Evolutionary conservation across 139 green algal species (phyloP), one percentile per base, ranked within the genome.

Genomic region (Coccomyxa sp.): DNA sequence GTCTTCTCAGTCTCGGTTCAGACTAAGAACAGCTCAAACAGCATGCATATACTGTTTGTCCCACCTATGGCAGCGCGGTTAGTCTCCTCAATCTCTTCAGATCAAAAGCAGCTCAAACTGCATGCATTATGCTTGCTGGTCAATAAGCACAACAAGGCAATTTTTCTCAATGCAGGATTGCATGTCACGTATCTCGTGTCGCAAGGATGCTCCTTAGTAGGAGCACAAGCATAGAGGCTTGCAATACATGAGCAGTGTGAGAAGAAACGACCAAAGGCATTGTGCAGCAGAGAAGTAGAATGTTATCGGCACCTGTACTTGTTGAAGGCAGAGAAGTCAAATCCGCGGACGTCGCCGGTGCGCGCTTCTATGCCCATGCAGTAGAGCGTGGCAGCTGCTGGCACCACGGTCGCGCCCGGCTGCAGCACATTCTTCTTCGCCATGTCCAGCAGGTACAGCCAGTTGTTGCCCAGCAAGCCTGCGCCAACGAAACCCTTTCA

Each of bases 291-390:
- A 71, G 63, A 71, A 71, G 63, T 11, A 71, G 63, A 9, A 9
- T 9, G 18, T 21, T 25, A 1, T 71, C 63, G 74, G n/a, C 60
- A 92, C 87, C 93, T 86, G 88, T 94, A 95, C 63, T 91, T 94
- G 85, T 97, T 90, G 75, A 96, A 79, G 12, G 79, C n/a, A 0
- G 82, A 85, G 67, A 97, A 79, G 32, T 95, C 86, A 17, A 95
- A 91, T 11, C 92, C 92, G 30, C 75, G n/a, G 10, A 94, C 86
- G 3, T 81, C 18, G 13, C 58, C 59, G 0, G 88, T 91, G 1
- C 87, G 67, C 66, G 87, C 81, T 89, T 97, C 91, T 31, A 97
- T 74, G 23, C 93, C 94, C 90, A 96, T 93, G 79, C 81, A 92
- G 79, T 94, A 97, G 21, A 97, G 60, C 0, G 82, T 92, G 28